Evolutionary conservation across 2,329 filamentous ascomycete genomes (phyloP), one percentile per base, ranked within the genome.

Genomic region (Cordyceps cicadae): DNA sequence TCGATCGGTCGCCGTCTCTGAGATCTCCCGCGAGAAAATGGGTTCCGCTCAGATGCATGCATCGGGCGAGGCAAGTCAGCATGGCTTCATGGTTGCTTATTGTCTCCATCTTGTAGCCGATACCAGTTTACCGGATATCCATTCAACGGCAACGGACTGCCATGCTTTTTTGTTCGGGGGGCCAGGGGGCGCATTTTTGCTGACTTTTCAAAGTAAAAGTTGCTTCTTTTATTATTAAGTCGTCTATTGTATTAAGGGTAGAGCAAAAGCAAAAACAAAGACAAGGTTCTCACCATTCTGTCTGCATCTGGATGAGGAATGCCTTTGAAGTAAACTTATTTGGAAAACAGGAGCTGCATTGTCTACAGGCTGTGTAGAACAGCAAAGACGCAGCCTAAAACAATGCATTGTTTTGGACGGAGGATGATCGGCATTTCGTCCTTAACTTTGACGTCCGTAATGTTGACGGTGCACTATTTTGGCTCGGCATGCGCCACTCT

Each of bases 361-460:
- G 39, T 26, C 34, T 7, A 7, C 6, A 41, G 12, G 39, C 34
- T 19, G 54, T 34, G 45, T 17, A 50, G 34, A n/a, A 26, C 8
- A 34, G 21, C 7, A 50, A 8, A 26, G 54, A 29, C 34, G 43
- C 14, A 41, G 54, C 21, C 6, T 57, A 41, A 50, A 41, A 57
- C 54, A 50, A 50, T 39, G 54, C 54, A 34, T 34, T 34, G 41
- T 55, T 55, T 55, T 54, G 15, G 53, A 54, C 39, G 26, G 26
- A 12, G 8, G n/a, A 29, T 14, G 43, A 56, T 46, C 19, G 39
- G 43, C 37, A 49, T 8, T 54, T n/a, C 29, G 3, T 45, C 45
- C 19, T 48, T 19, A 12, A 12, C 53, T 45, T 45, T 7, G 4
- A 24, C 29, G 3, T 45, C 45, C 19, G 37, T 19, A 12, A 12